A percentile compares a stretch with the other conserved stretches of the same genome.
Conservation (phyloP, 257 asterid genomes). For the Solanum sejunctum region DNA sequence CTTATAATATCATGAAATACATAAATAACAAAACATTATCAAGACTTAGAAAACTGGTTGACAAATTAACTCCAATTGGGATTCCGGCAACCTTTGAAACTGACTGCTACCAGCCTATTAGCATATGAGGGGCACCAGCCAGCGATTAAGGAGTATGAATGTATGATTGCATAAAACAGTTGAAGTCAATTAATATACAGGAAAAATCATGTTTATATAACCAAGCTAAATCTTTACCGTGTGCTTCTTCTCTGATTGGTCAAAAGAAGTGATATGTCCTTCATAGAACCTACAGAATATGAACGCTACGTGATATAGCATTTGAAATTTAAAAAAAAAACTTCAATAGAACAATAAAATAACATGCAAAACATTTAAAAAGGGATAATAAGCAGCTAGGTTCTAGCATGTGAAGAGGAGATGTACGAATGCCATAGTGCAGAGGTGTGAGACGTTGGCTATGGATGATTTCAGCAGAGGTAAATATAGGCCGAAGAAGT, state of each 20-base stretch:
- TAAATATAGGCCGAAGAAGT: too few relatives aligned
- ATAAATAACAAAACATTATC: neutral
- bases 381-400: neutral
- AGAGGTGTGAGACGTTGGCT: too few relatives aligned
- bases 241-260: neutral
- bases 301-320: neutral
- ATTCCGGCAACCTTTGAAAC: neutral
- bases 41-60: neutral
- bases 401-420: too few relatives aligned
- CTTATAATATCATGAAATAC: conserved; percentile 5
- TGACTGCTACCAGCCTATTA: neutral
- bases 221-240: conserved; percentile 7
- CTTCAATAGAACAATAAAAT: neutral
- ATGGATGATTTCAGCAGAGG: too few relatives aligned
- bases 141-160: neutral
- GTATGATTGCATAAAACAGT: neutral
- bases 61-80: neutral
- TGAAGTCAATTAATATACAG: neutral
- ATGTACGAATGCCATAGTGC: too few relatives aligned
- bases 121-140: neutral
- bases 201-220: neutral
- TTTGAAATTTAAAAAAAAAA: neutral
- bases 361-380: neutral
- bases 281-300: conserved; percentile 20
- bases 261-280: conserved; percentile 12